Evolutionary conservation across 225 moss, liverwort and hornwort species (phyloP), one percentile per base, ranked within the genome.

Genomic region (Bryum argenteum): DNA sequence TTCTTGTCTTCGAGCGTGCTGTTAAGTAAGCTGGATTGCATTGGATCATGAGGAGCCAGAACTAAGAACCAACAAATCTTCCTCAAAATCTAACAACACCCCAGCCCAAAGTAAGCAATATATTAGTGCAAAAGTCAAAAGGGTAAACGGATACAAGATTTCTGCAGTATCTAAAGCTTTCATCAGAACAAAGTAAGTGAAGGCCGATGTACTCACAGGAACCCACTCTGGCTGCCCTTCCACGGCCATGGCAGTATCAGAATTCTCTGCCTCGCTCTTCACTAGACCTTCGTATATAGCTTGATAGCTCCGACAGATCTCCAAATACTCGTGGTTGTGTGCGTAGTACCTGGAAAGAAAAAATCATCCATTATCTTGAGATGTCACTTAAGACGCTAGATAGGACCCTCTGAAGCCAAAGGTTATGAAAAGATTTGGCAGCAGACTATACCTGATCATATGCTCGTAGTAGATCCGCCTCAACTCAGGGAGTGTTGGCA

Each of bases 251-350:
- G 77, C 77, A 66, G 82, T 75, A 77, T 86, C 82, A 66, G 92
- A 85, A 61, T 84, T 61, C 63, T 92, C 63, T 44, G 71, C 90
- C 39, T 94, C 97, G 70, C 75, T 88, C 55, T 88, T 94, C 45
- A 92, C 82, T 62, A 92, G 79, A 72, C 90, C 90, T 73, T 97
- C 94, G 83, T 92, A 97, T 38, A 97, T 91, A 54, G 97, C 91
- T 79, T 94, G 92, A 80, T 97, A 97, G 77, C 97, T 83, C 59
- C 97, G 91, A 87, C 97, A 94, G 48, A 94, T 94, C 88, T 97
- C 97, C 76, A 97, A 66, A 61, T 97, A 97, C 80, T 97, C 97
- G 75, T 97, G 83, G 67, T 75, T 87, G 73, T 97, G 94, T 26
- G 89, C 82, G 61, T 94, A 89, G 78, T 94, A 97, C 89, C 97